Base-by-base conservation (phyloP, 208 protist species). In the Leishmania arabica region DNA sequence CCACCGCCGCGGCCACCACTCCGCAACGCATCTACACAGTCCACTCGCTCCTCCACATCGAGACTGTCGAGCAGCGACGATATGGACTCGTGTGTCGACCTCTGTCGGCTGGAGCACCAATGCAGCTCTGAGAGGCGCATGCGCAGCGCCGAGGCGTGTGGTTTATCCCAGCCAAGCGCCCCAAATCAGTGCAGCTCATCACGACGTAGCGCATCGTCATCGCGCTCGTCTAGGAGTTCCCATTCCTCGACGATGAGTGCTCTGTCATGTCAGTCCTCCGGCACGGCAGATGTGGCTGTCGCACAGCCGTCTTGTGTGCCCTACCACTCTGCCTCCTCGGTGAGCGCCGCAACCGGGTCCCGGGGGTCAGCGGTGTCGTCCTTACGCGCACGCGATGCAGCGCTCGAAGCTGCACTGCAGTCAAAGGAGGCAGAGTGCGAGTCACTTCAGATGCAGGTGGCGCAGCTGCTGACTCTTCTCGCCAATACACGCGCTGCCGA, bases 371-470 rank as follows among this genome's bases (percentile, higher is more conserved):
- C 56, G 37, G 56, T 54, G 8, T 47, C 75, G 11, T 51, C 58
- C 69, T 15, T 34, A n/a, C 17, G 17, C 31, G 19, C 49, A 76
- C 34, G 49, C 9, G 81, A 84, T 21, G 42, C 24, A 3, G 69
- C 53, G 2, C 82, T 89, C 56, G 80, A 84, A 42, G 74, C 65
- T 1, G 77, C 72, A 8, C 62, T 81, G 64, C 66, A 77, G 66
- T 31, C 31, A 11, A 84, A 89, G 58, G 65, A 77, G 9, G 83
- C 69, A 66, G 83, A 87, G 86, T 87, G 83, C 60, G 86, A 87
- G 79, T 54, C 51, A 31, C 80, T 87, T n/a, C 78, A 80, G 77
- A 69, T 86, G 72, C 82, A 79, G 19, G 82, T 86, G 45, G 82
- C 82, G 17, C 82, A 86, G 68, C 73, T 86, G 72, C 82, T 86